Base-by-base conservation (phyloP, 2,329 filamentous ascomycete species). In the Seiridium unicorne region DNA sequence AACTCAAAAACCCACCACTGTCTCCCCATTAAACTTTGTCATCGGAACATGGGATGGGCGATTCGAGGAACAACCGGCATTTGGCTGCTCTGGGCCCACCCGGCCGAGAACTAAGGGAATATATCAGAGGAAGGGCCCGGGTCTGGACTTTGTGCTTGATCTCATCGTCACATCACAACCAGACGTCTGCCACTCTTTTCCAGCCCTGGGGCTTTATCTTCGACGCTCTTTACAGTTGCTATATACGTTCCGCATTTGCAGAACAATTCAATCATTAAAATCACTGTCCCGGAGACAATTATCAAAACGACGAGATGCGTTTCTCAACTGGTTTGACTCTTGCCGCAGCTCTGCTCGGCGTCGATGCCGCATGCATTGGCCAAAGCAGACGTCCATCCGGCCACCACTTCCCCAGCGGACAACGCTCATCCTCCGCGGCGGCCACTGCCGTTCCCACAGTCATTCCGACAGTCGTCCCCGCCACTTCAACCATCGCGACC, bases 151-250 rank as follows among this genome's bases (percentile, higher is more conserved):
- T 26, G 18, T 49, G 47, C 31, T 53, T 18, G 38, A 18, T 44
- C 13, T 34, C n/a, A 55, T 44, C 38, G n/a, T 55, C 38, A 42
- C 6, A 53, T 8, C 31, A 13, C 51, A 55, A 55, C 34, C n/a
- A 42, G 51, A 55, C 51, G 51, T 38, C 51, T 32, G 38, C 44
- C 51, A 55, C 40, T 44, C 51, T 32, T 55, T 55, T 55, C 42
- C 51, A 55, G 51, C 51, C 49, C 51, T 40, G 51, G 51, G 51
- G 51, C 51, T 55, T 31, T 55, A 40, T 26, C 36, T 40, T 44
- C 38, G 35, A 40, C 38, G 35, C 11, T 44, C 40, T 32, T 42
- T 32, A 31, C 36, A 44, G 36, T 55, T 42, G 13, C n/a, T 44
- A 6, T 10, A 44, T 35, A 55, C 51, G 18, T 55, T 55, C n/a